phyloP scores from a whole-genome alignment of 163 green algal genomes.

The Scenedesmus sp. region DNA sequence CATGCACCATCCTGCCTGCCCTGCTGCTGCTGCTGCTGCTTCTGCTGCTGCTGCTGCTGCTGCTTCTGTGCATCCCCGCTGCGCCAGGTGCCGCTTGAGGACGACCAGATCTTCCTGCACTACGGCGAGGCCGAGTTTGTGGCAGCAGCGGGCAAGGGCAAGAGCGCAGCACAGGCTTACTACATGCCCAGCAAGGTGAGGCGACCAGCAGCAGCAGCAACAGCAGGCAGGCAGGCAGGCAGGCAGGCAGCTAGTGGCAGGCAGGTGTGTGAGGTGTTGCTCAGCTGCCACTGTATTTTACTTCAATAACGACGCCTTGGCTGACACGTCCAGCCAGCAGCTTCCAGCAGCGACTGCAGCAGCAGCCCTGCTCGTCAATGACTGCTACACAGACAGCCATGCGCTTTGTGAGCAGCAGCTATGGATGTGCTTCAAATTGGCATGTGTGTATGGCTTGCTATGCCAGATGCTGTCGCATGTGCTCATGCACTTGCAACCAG shows the following conservation, averaged over 20 bases:
- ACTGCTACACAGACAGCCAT: no score
- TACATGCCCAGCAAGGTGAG: slow-evolving; percentile 57
- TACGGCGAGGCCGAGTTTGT: slow-evolving; percentile 70
- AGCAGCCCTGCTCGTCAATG: no score
- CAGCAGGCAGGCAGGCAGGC: not conserved
- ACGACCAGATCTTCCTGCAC: slow-evolving; percentile 80
- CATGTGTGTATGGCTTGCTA: not conserved
- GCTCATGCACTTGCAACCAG: not conserved
- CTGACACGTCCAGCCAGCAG: no score
- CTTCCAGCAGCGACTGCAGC: no score
- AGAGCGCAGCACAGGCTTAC: slow-evolving; percentile 55
- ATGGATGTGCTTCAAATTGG: no score
- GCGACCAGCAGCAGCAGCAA: not conserved
- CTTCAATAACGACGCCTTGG: no score
- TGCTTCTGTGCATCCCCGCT: not conserved
- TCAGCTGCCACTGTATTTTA: no score
- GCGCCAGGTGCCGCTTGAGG: slow-evolving; percentile 49
- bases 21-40: not conserved
- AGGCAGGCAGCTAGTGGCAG: not conserved
- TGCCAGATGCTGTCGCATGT: not conserved
- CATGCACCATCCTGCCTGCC: no score
- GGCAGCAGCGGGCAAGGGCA: slow-evolving; percentile 13
- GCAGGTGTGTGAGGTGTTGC: no score
- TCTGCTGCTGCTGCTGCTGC: not conserved
- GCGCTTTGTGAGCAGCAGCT: no score